Percentiles rank a stretch among this genome's conserved stretches.
These are phyloP conservation scores for Globisporangium camurandrum DNA, from an alignment of 352 stramenopile species.

Conservation along the genomic window DNA sequence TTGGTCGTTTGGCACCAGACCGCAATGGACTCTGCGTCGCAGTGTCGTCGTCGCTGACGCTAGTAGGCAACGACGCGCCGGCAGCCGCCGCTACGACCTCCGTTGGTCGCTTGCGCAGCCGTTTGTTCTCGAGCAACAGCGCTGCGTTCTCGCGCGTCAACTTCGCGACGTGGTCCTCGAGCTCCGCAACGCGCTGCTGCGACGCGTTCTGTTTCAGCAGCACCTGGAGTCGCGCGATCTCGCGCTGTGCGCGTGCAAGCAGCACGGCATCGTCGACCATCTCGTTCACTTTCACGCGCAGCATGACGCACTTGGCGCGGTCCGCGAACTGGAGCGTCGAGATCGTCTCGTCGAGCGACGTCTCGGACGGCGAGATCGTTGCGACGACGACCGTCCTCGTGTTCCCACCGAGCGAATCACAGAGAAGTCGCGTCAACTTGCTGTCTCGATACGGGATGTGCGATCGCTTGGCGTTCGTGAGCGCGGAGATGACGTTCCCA, in stretches of 20 bases:
- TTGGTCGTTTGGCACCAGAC: conserved; percentile 1
- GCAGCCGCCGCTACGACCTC: too few species aligned
- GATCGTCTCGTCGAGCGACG: conserved; percentile 83
- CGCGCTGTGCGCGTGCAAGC: conserved; percentile 56
- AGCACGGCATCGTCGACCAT: conserved; percentile 76
- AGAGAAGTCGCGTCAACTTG: conserved; percentile 93
- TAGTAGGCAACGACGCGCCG: too few species aligned
- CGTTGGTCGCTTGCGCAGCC: conserved; percentile 21
- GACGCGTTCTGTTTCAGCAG: conserved; percentile 38
- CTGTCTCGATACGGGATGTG: conserved; percentile 96
- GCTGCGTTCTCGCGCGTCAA: conserved; percentile 37
- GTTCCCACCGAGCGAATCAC: conserved; percentile 82
- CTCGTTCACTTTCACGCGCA: conserved; percentile 75
- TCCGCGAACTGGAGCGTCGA: conserved; percentile 88
- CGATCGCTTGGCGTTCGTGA: conserved; percentile 54
- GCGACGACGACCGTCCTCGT: conserved; percentile 86
- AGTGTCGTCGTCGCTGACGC: conserved; percentile 5
- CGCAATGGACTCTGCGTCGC: neutral
- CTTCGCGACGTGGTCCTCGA: conserved; percentile 37
- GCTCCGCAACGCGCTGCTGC: conserved; percentile 21
- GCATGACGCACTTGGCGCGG: conserved; percentile 66
- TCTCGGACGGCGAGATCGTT: conserved; percentile 76
- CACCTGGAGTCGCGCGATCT: conserved; percentile 60
- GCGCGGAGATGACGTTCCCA: conserved; percentile 83
- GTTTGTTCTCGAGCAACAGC: conserved; percentile 40